phyloP scores from a whole-genome alignment of 371 early-diverging fungal species.

The Umbelopsis sp. region DNA sequence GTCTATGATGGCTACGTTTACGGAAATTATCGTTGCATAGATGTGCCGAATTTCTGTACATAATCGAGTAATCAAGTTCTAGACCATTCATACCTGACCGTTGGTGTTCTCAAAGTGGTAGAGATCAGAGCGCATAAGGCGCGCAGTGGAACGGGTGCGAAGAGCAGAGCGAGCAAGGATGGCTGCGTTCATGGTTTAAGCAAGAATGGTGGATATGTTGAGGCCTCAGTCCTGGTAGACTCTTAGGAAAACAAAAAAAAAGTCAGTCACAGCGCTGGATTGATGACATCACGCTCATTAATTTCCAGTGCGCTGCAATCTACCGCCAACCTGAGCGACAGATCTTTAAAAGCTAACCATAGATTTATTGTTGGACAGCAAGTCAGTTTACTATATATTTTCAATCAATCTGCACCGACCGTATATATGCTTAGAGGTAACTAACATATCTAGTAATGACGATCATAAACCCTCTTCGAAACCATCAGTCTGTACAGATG shows the following conservation, averaged over 20 bases:
- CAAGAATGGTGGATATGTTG: neutral
- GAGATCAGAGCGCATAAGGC: constrained; percentile 52
- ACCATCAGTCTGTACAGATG: no score
- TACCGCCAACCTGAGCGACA: no score
- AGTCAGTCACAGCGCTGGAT: neutral
- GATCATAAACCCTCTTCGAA: no score
- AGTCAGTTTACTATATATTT: no score
- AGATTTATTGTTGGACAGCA: no score
- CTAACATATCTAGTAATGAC: no score
- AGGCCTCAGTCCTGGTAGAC: neutral
- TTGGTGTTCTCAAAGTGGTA: constrained; percentile 54
- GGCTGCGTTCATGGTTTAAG: constrained; percentile 39
- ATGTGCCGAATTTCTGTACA: neutral
- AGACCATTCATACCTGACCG: constrained; percentile 37
- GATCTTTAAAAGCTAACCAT: no score
- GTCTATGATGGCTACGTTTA: neutral
- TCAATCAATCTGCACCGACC: no score
- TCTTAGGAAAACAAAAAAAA: constrained; percentile 15
- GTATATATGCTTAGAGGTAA: no score
- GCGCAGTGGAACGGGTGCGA: constrained; percentile 39
- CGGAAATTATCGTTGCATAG: neutral
- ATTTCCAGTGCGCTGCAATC: neutral
- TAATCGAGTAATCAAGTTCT: neutral
- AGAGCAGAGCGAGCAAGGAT: constrained; percentile 53
- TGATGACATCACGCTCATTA: constrained; percentile 3